These are phyloP conservation scores for Psidium friedrichsthalianum DNA, from an alignment of 345 rosid genomes.

Conservation along the genomic window DNA sequence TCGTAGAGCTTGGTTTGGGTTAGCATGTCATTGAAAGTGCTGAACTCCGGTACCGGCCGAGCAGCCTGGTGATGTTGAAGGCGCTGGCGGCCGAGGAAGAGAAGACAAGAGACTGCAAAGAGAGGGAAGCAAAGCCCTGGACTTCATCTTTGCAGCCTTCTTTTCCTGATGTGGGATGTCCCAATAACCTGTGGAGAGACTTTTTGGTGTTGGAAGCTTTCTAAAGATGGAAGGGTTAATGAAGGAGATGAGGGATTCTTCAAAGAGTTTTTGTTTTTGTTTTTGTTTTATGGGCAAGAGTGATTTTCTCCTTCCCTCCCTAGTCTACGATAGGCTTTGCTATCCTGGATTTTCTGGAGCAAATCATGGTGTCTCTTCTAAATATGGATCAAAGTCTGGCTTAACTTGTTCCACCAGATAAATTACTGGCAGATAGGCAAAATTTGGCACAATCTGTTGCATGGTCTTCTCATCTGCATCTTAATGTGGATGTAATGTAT, in stretches of 20 bases:
- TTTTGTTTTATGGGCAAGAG: slow-evolving; percentile 1
- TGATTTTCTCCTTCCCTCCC: slow-evolving; percentile 2
- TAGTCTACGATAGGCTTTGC: not conserved
- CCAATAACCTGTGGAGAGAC: not conserved
- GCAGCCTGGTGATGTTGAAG: slow-evolving; percentile 28
- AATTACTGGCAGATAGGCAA: not conserved
- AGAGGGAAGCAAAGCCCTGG: slow-evolving; percentile 9
- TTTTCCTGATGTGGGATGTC: not conserved
- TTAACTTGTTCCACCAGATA: not conserved
- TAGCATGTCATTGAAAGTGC: slow-evolving; percentile 28
- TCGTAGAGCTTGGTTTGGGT: slow-evolving; percentile 15
- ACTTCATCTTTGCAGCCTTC: slow-evolving; percentile 10
- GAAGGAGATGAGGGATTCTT: not conserved
- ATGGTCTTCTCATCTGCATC: not conserved
- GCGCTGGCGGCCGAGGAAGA: slow-evolving; percentile 14
- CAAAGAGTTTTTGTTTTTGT: not conserved
- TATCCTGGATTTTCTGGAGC: not conserved
- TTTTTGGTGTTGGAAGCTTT: not conserved
- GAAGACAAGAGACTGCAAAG: slow-evolving; percentile 11
- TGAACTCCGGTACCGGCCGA: slow-evolving; percentile 21
- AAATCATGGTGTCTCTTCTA: not conserved
- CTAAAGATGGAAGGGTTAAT: not conserved
- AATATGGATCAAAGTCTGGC: not conserved
- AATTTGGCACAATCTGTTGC: not conserved
- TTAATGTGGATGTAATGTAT: not conserved